Percentiles rank a stretch among this genome's conserved stretches.
Conservation (phyloP, 202 grass and related monocot genomes). For the Panicum virgatum region DNA sequence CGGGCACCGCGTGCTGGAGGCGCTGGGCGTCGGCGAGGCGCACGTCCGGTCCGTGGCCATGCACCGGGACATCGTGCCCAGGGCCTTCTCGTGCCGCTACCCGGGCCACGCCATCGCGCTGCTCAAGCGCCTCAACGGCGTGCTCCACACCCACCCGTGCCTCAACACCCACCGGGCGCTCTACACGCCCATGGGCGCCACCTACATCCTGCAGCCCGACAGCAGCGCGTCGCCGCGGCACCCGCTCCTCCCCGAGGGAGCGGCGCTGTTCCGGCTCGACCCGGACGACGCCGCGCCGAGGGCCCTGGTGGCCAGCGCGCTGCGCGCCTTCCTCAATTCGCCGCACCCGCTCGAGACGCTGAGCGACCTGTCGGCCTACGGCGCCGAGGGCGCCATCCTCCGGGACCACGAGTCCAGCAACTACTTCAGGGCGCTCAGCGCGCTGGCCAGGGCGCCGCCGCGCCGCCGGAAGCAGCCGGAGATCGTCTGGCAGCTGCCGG, state of each 20-base stretch:
- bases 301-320: conserved; percentile 53
- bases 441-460: conserved; percentile 51
- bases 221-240: conserved; percentile 61
- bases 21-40: conserved; percentile 66
- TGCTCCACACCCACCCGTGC: conserved; percentile 73
- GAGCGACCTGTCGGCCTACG: conserved; percentile 81
- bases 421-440: conserved; percentile 82
- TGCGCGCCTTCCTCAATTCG: conserved; percentile 93
- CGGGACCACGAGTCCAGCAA: conserved; percentile 95
- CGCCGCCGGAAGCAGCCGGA: conserved; percentile 53
- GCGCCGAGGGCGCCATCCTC: conserved; percentile 78
- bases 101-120: conserved; percentile 73
- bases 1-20: conserved; percentile 64
- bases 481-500: conserved; percentile 51
- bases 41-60: conserved; percentile 79
- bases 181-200: conserved; percentile 82
- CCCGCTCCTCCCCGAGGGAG: conserved; percentile 73
- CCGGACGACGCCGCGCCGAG: conserved; percentile 38
- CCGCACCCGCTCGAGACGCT: conserved; percentile 97
- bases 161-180: conserved; percentile 81
- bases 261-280: conserved; percentile 75
- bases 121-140: conserved; percentile 75
- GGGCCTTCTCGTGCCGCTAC: conserved; percentile 92
- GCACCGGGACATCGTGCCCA: conserved; percentile 94
- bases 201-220: conserved; percentile 92